Percentiles rank a stretch among this genome's conserved stretches.
Evolutionary conservation across 352 stramenopile genomes (phyloP).

Genomic region (Globisporangium nodosum): DNA sequence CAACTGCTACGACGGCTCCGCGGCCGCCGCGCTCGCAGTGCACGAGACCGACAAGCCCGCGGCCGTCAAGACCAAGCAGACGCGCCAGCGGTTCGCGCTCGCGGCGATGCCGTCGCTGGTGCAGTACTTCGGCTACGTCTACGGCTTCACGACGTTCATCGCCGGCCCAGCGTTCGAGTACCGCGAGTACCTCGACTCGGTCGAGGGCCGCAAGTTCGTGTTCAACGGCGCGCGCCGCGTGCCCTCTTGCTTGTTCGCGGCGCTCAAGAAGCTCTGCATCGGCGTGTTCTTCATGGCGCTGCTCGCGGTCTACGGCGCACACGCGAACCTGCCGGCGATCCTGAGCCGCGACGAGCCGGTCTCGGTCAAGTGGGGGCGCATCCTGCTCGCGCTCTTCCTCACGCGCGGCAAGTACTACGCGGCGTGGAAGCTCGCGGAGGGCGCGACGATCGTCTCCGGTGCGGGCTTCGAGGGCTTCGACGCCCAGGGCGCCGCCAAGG

Average conservation of each 20-base stretch:
- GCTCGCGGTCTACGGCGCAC: conserved; percentile 34
- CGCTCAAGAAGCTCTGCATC: conserved; percentile 47
- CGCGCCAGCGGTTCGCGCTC: conserved; percentile 37
- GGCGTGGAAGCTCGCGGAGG: conserved; percentile 90
- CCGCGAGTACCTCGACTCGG: conserved; percentile 86
- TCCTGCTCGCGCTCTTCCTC: conserved; percentile 85
- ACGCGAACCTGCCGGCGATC: conserved; percentile 29
- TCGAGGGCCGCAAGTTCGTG: conserved; percentile 43
- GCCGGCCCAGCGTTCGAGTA: conserved; percentile 95
- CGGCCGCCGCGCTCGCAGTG: background rate
- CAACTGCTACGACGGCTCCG: conserved; percentile 93
- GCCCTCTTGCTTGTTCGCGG: conserved; percentile 26
- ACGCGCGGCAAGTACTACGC: conserved; percentile 95
- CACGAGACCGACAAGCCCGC: conserved; percentile 23
- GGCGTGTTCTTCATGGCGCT: conserved; percentile 50
- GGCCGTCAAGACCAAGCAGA: conserved; percentile 17
- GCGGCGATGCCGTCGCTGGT: conserved; percentile 83
- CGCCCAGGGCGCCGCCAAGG: conserved; percentile 69
- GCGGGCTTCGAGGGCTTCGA: conserved; percentile 94
- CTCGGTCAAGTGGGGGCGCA: no score
- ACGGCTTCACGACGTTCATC: conserved; percentile 95
- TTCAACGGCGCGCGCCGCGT: conserved; percentile 25
- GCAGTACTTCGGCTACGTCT: conserved; percentile 96
- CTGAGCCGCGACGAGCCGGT: no score
- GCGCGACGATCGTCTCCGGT: conserved; percentile 68